phyloP scores from a whole-genome alignment of 2,329 filamentous ascomycete genomes.

The Curvularia sp. region DNA sequence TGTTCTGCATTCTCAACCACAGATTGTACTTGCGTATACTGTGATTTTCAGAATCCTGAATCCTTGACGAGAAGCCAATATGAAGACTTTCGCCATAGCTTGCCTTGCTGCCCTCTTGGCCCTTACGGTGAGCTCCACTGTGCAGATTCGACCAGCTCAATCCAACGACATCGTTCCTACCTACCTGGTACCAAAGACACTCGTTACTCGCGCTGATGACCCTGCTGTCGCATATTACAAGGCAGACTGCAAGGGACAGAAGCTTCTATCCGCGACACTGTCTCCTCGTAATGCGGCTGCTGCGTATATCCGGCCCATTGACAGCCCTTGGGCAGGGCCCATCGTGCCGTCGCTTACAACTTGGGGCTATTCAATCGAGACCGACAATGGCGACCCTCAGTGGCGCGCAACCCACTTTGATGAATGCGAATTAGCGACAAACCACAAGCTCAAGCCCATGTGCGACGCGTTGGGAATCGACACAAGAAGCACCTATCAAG shows the following conservation, averaged over 20 bases:
- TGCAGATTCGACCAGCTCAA: too few relatives aligned
- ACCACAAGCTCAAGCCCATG: slow-evolving; percentile 2
- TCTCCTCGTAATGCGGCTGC: slow-evolving; percentile 2
- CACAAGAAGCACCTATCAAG: slow-evolving; percentile 9
- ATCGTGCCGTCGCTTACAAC: slow-evolving; percentile 12
- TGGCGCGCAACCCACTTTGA: slow-evolving; percentile 9
- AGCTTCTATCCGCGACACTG: slow-evolving; percentile 13
- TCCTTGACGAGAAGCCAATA: not conserved
- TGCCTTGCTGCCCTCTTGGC: not conserved
- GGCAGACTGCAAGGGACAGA: slow-evolving; percentile 18
- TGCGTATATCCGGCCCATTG: slow-evolving; percentile 15
- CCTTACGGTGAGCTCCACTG: not conserved
- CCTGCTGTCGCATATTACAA: not conserved
- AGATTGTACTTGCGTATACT: not conserved
- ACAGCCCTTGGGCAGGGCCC: slow-evolving; percentile 18
- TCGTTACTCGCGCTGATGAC: slow-evolving; percentile 1
- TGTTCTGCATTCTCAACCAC: not conserved
- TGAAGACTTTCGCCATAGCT: not conserved
- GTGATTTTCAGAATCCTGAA: not conserved
- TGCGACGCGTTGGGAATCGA: slow-evolving; percentile 20
- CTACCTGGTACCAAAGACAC: not conserved
- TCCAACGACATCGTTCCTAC: not conserved
- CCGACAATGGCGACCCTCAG: slow-evolving; percentile 5
- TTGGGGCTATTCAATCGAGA: slow-evolving; percentile 23
- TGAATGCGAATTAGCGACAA: slow-evolving; percentile 13